phyloP scores from a whole-genome alignment of 2,329 filamentous ascomycete genomes.

The Grosmannia penicillata region DNA sequence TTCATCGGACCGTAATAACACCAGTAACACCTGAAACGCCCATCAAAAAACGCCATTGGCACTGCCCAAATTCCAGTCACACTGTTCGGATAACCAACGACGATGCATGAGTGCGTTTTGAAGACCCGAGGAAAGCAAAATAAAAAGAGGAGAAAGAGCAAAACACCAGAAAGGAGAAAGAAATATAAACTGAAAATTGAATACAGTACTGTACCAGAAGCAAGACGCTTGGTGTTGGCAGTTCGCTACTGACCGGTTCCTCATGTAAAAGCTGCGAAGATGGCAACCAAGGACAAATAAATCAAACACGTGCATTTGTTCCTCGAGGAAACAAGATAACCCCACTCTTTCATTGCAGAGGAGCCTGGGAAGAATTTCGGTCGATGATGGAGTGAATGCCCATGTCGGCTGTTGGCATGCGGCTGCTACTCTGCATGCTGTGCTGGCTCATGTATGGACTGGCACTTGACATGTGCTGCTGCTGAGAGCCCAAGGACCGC shows the following conservation, averaged over 20 bases:
- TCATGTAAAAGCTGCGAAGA: too few relatives aligned
- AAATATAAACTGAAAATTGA: not conserved
- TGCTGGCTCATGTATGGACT: slow-evolving; percentile 31
- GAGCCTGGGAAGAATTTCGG: slow-evolving; percentile 19
- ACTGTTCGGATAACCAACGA: too few relatives aligned
- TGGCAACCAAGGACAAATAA: not conserved
- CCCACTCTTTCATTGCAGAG: slow-evolving; percentile 2
- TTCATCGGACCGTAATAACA: too few relatives aligned
- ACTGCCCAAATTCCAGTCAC: too few relatives aligned
- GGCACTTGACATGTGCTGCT: slow-evolving; percentile 10
- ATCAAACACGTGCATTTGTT: not conserved
- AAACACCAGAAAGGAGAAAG: not conserved
- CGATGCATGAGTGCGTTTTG: too few relatives aligned
- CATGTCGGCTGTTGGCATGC: slow-evolving; percentile 41
- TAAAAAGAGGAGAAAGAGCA: not conserved
- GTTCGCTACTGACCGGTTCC: too few relatives aligned
- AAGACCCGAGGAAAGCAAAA: not conserved
- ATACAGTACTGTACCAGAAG: too few relatives aligned
- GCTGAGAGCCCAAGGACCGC: slow-evolving; percentile 15
- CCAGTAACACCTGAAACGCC: too few relatives aligned
- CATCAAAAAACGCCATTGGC: too few relatives aligned
- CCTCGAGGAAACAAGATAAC: slow-evolving; percentile 1
- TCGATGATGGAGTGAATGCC: slow-evolving; percentile 46
- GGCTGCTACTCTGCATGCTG: slow-evolving; percentile 16
- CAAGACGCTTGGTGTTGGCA: too few relatives aligned